phyloP scores from a whole-genome alignment of 2,329 filamentous ascomycete genomes.

The Alternaria viburni region DNA sequence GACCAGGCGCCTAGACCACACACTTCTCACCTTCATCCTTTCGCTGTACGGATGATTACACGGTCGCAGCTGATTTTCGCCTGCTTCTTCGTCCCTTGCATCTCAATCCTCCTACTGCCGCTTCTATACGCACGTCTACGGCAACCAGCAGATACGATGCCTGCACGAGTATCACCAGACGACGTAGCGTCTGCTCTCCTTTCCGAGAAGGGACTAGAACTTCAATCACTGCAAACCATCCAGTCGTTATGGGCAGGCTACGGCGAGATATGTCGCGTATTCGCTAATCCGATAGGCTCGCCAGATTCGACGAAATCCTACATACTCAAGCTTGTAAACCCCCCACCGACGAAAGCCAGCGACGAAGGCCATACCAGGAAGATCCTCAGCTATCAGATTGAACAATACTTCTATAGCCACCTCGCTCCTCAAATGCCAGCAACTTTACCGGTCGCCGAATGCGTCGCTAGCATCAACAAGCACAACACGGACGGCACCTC shows the following conservation, averaged over 20 bases:
- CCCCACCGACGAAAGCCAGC: conserved; percentile 50
- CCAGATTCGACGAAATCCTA: conserved; percentile 44
- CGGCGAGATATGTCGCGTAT: conserved; percentile 62
- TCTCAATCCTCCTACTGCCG: neutral
- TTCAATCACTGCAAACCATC: conserved; percentile 37
- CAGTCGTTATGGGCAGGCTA: conserved; percentile 58
- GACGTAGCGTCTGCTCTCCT: conserved; percentile 38
- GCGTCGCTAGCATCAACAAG: conserved; percentile 55
- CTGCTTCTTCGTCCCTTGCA: conserved; percentile 1
- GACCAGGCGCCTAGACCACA: neutral
- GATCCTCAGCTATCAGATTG: conserved; percentile 70
- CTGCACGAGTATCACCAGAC: conserved; percentile 15
- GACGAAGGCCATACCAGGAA: conserved; percentile 71
- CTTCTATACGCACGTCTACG: neutral
- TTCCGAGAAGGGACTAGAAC: conserved; percentile 27
- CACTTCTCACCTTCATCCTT: neutral
- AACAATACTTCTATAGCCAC: conserved; percentile 68
- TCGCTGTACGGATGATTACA: conserved; percentile 1
- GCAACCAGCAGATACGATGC: conserved; percentile 47
- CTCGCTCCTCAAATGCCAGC: conserved; percentile 59
- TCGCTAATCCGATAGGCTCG: conserved; percentile 41
- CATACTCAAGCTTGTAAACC: conserved; percentile 67
- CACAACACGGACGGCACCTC: conserved; percentile 42
- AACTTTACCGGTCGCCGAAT: conserved; percentile 58
- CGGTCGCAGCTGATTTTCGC: neutral